Base-by-base conservation (phyloP, 345 rosid genomes). In the Corymbia maculata region DNA sequence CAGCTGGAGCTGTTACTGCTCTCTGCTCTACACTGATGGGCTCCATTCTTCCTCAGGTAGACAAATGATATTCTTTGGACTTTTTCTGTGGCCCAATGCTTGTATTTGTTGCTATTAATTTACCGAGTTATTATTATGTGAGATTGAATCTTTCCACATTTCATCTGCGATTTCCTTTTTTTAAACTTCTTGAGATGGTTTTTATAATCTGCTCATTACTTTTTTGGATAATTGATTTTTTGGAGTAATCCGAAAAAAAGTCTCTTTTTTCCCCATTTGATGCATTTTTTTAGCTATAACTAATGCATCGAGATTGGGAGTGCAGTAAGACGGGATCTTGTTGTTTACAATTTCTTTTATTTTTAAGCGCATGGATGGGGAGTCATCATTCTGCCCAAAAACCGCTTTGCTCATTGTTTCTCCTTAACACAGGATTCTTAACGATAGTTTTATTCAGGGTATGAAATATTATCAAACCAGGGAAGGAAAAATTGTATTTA, bases 11-110 rank as follows among this genome's bases (percentile, higher is more conserved):
- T 89, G 90, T 94, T 89, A 96, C 96, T 93, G 99, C 99, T 57
- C 99, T 98, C 75, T 97, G 98, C 92, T 94, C 99, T 79, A 96
- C 98, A 88, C 89, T 98, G 89, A 93, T 98, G 99, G 99, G 99
- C 86, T 93, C 99, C 15, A 86, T 98, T 52, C 99, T 98, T 89
- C 99, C 99, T 91, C 99, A 98, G 97, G 99, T 98, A 94, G 88
- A 89, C 22, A 57, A 21, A n/a, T n/a, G 70, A 30, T 55, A 42
- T 42, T 36, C 52, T 68, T 86, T 52, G 44, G 84, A 75, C 49
- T 36, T 36, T 75, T 75, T 75, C 82, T 75, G 82, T 75, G 49
- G 82, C 49, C 82, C 82, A 75, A 9, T 42, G 49, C 82, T 42
- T 75, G 26, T 26, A 75, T 21, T 19, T 19, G 47, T 75, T 36